Evolutionary conservation across 1,284 basidiomycete genomes (phyloP).

Genomic region (Melampsora americana): DNA sequence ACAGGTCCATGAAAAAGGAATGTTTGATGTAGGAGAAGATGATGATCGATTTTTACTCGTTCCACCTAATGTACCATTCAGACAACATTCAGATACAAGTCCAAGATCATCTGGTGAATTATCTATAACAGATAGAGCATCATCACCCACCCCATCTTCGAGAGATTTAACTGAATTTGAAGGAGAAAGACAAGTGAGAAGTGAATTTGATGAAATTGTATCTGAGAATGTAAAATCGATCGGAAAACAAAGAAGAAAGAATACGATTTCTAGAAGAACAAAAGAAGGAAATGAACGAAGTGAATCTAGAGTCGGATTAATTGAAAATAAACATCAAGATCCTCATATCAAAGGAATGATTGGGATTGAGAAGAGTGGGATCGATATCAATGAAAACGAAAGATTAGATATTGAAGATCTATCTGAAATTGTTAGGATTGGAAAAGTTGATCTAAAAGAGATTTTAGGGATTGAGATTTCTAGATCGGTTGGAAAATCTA

Average conservation of each 20-base stretch:
- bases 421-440: conserved; percentile 20
- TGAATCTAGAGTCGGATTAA: neutral
- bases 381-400: conserved; percentile 11
- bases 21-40: neutral
- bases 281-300: neutral
- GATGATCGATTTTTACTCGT: conserved; percentile 22
- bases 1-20: neutral
- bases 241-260: conserved; percentile 23
- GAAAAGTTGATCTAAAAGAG: conserved; percentile 3
- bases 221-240: conserved; percentile 31
- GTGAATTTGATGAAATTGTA: conserved; percentile 28
- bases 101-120: neutral
- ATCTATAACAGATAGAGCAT: neutral
- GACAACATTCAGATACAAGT: neutral
- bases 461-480: conserved; percentile 23
- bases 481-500: conserved; percentile 6
- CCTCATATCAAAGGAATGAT: neutral
- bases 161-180: conserved; percentile 40
- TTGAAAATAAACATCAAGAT: neutral
- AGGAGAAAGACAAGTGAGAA: conserved; percentile 28
- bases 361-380: conserved; percentile 2
- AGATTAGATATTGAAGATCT: conserved; percentile 20
- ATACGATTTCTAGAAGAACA: neutral
- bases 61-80: conserved; percentile 32
- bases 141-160: neutral